Evolutionary conservation across 805 yeast genomes (phyloP), one percentile per base, ranked within the genome.

Genomic region (Barnettozyma salicaria): DNA sequence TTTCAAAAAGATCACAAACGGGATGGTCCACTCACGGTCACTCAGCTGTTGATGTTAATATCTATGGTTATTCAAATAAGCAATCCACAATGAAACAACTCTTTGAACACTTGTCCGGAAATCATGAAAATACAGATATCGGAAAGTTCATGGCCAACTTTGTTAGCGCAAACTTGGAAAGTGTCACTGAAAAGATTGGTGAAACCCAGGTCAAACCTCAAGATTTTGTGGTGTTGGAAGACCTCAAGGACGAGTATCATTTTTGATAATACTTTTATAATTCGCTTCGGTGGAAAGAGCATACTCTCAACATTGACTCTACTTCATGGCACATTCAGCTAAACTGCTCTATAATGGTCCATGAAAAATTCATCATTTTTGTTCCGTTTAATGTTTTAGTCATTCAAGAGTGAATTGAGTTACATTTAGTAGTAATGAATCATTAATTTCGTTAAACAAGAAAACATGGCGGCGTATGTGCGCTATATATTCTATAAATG

Each of bases 1-100:
- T 87, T 9, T 82, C 95, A 1, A 52, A 62, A n/a, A 74, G 95
- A 45, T 87, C 97, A 0, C 83, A 83, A 59, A 76, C 87, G 13
- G 97, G 96, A n/a, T 89, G 96, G 96, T 71, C 95, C 8, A 89
- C 97, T 0, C 95, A 87, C 53, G 97, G 97, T 21, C 97, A 89
- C 59, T 80, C 95, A 16, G 96, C 96, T 0, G 96, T 89, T 12
- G 97, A 89, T 60, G 96, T 89, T 25, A 89, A 90, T 53, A 83
- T 90, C 33, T 89, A 89, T 56, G 96, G 82, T 0, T 72, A 80
- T 56, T 72, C 88, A 22, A 80, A 80, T 49, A 74, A 70, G 19
- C 64, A 67, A 33, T 49, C 60, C 7, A 67, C 77, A 21, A 61
- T 60, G 52, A 30, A 44, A 3, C 43, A 63, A 40, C 48, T 73